These are phyloP conservation scores for Eucalyptus erythrocorys DNA, from an alignment of 345 rosid species.

Conservation along the genomic window DNA sequence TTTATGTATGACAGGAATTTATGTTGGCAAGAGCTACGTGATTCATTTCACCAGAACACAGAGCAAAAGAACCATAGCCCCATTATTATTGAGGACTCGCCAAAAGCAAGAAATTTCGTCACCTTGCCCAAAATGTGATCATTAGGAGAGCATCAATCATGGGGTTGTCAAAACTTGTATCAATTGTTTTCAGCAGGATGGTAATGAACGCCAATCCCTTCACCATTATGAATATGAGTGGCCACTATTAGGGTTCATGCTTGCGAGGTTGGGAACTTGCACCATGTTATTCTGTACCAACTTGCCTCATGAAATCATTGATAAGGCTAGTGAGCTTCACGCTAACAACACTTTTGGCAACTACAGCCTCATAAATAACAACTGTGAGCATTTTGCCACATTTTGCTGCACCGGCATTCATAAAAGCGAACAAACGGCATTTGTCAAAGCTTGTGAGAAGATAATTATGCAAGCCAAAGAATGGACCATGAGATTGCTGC, in stretches of 20 bases:
- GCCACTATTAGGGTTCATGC: not conserved
- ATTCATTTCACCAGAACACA: not conserved
- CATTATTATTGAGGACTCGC: not conserved
- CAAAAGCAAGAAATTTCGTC: not conserved
- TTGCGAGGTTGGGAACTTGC: not conserved
- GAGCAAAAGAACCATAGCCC: not conserved
- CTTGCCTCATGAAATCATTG: not conserved
- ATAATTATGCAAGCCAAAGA: not conserved
- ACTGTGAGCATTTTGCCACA: not conserved
- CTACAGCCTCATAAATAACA: not conserved
- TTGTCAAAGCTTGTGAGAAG: not conserved
- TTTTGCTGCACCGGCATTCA: not conserved
- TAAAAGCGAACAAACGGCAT: not conserved
- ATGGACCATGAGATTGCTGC: not conserved
- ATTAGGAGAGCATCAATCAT: not conserved
- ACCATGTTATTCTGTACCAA: not conserved
- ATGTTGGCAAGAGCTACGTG: not conserved
- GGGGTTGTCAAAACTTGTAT: not conserved
- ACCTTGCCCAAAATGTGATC: not conserved
- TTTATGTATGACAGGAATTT: not conserved
- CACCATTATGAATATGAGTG: not conserved
- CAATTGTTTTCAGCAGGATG: accelerated
- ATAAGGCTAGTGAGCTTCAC: not conserved
- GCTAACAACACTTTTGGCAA: not conserved
- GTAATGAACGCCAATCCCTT: not conserved